Base-by-base conservation (phyloP, 257 asterid species). In the Striga asiatica region DNA sequence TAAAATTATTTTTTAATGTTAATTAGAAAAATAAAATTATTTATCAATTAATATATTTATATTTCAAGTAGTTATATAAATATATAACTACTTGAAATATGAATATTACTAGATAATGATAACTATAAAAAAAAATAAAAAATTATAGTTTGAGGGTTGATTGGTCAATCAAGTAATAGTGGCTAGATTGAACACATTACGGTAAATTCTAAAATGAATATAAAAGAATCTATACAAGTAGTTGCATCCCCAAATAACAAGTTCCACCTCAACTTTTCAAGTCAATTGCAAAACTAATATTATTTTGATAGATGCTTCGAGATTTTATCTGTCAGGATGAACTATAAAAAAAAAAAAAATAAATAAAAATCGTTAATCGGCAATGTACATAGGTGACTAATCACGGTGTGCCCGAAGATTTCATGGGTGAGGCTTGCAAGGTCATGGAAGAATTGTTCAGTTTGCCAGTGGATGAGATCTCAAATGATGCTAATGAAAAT, bases 361-460 rank as follows among this genome's bases (percentile, higher is more conserved):
- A 31, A 8, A 0, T 0, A 34, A 2, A 6, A 13, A 34, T 34
- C 2, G 12, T 34, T 4, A 8, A 6, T 25, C 14, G 31, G 18
- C 8, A 3, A 35, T 41, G 2, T 35, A 4, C 17, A 10, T 8
- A 76, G 87, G 82, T 76, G 67, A 71, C 21, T 7, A 63, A 74
- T 55, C 87, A 79, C 68, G 92, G 82, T 42, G 73, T 78, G 21
- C 57, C 71, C 4, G 66, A 66, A 39, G 65, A 48, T 31, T 62
- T 75, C 34, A 38, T 61, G 49, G 41, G 37, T 2, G 75, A 66
- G 1, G 67, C 81, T 2, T 35, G 64, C 50, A 38, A 65, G 54
- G 79, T 71, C 19, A 19, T 47, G 62, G 61, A 64, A 41, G 79
- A 82, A 56, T 62, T 77, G 31, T 74, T 81, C 39, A 19, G 47